Base-by-base conservation (phyloP, 441 rosid genomes). In the Pelargonium cotyledonis region DNA sequence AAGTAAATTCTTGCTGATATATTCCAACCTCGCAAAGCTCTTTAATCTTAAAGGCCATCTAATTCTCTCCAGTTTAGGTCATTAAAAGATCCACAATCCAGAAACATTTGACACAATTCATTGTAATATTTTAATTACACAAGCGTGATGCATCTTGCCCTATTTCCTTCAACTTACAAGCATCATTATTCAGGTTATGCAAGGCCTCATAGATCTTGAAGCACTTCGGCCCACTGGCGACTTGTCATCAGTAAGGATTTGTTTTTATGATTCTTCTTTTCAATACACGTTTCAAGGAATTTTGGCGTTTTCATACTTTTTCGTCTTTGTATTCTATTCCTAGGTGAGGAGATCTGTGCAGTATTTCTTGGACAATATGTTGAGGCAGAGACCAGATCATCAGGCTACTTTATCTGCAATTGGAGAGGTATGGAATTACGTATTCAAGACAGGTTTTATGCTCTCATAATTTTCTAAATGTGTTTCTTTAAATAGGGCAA, bases 301-400 rank as follows among this genome's bases (percentile, higher is more conserved):
- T 38, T 38, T 6, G 8, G 43, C 8, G 43, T 38, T 38, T 9
- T 38, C 43, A 38, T 38, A 38, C 43, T 38, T 38, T 38, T 6
- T 38, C 43, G 43, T 38, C 43, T 38, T 14, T 43, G 18, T 55
- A 38, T 7, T 21, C 10, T 16, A 9, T 31, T 66, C 9, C 38
- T 53, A 74, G 78, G 78, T 75, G 71, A 75, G 78, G 68, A 70
- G 78, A 11, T 70, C 78, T 0, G 78, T 75, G 63, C 73, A 75
- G 55, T 75, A 70, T 61, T 70, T 75, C 70, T 67, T 75, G 70
- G 74, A 75, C 61, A 75, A 66, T 60, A 46, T 75, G 68, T 19
- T 75, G 35, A 75, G 68, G 63, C 70, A 70, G 69, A 75, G 68
- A 26, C 78, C 74, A 6, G 74, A 70, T 51, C 78, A 70, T 40